A percentile compares a stretch with the other conserved stretches of the same genome.
Evolutionary conservation across 2,329 filamentous ascomycete genomes (phyloP).

Genomic region (Thielaviopsis punctulata): DNA sequence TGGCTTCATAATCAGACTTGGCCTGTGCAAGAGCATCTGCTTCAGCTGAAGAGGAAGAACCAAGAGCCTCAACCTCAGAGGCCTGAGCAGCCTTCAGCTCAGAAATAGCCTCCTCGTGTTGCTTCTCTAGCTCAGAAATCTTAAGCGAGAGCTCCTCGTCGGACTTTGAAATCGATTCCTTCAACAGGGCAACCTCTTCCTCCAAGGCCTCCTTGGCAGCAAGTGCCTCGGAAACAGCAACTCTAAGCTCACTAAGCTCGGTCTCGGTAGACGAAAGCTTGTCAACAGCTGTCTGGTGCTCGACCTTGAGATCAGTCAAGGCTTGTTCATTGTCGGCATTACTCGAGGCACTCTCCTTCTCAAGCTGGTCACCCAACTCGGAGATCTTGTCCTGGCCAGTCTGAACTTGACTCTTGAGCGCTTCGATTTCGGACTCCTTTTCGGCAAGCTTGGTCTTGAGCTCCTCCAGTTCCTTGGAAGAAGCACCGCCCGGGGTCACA

Average conservation of each 20-base stretch:
- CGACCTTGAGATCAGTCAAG: slow-evolving; percentile 31
- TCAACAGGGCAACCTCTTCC: slow-evolving; percentile 29
- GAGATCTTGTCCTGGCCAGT: slow-evolving; percentile 37
- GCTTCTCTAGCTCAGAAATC: slow-evolving; percentile 26
- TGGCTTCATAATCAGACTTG: slow-evolving; percentile 32
- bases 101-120: slow-evolving; percentile 28
- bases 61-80: slow-evolving; percentile 25
- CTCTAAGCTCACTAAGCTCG: slow-evolving; percentile 32
- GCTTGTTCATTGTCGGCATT: slow-evolving; percentile 24
- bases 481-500: slow-evolving; percentile 21
- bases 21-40: slow-evolving; percentile 26
- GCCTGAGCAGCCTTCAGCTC: slow-evolving; percentile 17
- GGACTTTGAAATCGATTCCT: slow-evolving; percentile 34
- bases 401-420: slow-evolving; percentile 38
- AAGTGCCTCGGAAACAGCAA: slow-evolving; percentile 30
- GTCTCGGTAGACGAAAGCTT: slow-evolving; percentile 34
- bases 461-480: slow-evolving; percentile 40
- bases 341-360: slow-evolving; percentile 24
- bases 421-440: slow-evolving; percentile 39
- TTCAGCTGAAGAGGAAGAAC: slow-evolving; percentile 21
- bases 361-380: slow-evolving; percentile 34
- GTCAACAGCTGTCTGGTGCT: slow-evolving; percentile 32
- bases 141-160: slow-evolving; percentile 30
- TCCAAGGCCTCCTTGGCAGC: slow-evolving; percentile 32
- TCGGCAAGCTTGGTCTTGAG: slow-evolving; percentile 41